A percentile compares a stretch with the other conserved stretches of the same genome.
Conservation (phyloP, 2,329 filamentous ascomycete genomes). For the Claviceps cyperi region DNA sequence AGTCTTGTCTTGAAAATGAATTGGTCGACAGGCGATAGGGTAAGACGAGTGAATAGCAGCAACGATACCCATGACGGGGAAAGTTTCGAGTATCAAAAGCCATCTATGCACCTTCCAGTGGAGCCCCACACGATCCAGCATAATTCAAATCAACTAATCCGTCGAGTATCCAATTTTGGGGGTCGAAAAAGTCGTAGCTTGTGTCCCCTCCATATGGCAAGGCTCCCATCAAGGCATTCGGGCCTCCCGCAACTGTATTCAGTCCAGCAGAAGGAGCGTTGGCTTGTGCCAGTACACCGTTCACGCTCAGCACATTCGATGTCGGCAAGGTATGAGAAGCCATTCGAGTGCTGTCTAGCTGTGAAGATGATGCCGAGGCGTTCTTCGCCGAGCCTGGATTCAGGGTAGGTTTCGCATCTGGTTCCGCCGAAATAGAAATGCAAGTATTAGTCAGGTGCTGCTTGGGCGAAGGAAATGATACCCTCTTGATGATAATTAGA, state of each 20-base stretch:
- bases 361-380: slow-evolving; percentile 54
- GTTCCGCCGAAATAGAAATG: no score
- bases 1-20: no score
- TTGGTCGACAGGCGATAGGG: no score
- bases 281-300: slow-evolving; percentile 36
- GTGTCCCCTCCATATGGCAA: slow-evolving; percentile 47
- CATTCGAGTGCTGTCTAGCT: slow-evolving; percentile 46
- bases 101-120: slow-evolving; percentile 36
- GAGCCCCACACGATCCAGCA: slow-evolving; percentile 33
- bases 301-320: slow-evolving; percentile 32
- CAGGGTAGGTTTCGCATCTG: slow-evolving; percentile 71
- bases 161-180: slow-evolving; percentile 86
- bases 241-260: slow-evolving; percentile 22
- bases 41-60: no score
- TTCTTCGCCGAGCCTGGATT: slow-evolving; percentile 67
- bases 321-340: slow-evolving; percentile 24
- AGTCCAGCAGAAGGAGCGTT: slow-evolving; percentile 29
- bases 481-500: background rate
- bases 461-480: background rate
- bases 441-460: no score
- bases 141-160: slow-evolving; percentile 71
- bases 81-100: no score
- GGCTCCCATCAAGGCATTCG: slow-evolving; percentile 33
- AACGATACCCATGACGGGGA: no score
- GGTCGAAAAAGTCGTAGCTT: slow-evolving; percentile 81